Conservation (phyloP, 225 moss, liverwort and hornwort species). For the Marchantia paleacea region DNA sequence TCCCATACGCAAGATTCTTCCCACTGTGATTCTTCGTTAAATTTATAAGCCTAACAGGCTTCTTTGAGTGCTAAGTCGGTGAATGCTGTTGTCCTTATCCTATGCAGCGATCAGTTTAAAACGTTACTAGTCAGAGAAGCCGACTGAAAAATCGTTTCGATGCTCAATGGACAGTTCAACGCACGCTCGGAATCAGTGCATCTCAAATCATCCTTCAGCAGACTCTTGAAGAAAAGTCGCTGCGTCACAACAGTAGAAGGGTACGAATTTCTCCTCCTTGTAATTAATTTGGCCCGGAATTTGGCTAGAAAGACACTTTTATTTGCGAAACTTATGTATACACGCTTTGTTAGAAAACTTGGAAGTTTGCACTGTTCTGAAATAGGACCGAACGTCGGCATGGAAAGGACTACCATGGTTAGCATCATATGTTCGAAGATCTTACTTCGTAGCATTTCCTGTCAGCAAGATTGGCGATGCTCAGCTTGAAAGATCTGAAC, state of each 20-base stretch:
- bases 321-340: background rate
- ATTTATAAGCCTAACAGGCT: too few relatives aligned
- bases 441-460: constrained; percentile 1
- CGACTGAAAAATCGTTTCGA: constrained; percentile 1
- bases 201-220: constrained; percentile 73
- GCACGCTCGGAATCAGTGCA: constrained; percentile 95
- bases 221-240: constrained; percentile 74
- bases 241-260: constrained; percentile 84
- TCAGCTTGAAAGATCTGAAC: background rate
- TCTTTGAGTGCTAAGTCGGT: background rate
- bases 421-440: background rate
- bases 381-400: too few relatives aligned
- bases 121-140: background rate
- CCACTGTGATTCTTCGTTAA: background rate
- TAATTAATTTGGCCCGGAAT: background rate
- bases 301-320: background rate
- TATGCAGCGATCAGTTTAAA: background rate
- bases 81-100: background rate
- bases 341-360: too few relatives aligned
- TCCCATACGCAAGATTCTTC: too few relatives aligned
- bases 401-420: background rate
- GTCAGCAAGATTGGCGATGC: background rate
- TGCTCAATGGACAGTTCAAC: constrained; percentile 64
- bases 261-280: constrained; percentile 37
- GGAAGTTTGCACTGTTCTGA: too few relatives aligned